Percentiles rank a stretch among this genome's conserved stretches.
Conservation (phyloP, 371 early-diverging fungal species). For the Modicella reniformis region DNA sequence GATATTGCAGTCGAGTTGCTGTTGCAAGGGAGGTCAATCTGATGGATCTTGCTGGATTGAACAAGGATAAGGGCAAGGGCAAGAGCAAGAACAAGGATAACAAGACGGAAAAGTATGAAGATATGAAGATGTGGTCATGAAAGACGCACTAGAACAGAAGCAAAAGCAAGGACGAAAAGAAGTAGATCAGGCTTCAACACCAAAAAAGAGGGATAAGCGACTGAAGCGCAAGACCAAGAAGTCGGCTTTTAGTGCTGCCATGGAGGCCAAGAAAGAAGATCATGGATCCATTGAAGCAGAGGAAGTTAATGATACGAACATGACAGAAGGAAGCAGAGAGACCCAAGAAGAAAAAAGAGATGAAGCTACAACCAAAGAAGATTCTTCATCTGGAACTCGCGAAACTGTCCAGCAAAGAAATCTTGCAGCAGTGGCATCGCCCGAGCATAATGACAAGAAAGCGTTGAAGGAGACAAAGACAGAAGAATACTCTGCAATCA, state of each 20-base stretch:
- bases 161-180: not conserved
- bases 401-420: conserved; percentile 50
- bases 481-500: conserved; percentile 10
- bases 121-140: conserved; percentile 13
- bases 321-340: not conserved
- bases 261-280: conserved; percentile 27
- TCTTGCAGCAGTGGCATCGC: conserved; percentile 8
- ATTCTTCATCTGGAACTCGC: conserved; percentile 31
- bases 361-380: conserved; percentile 3
- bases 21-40: conserved; percentile 34
- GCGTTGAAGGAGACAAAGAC: conserved; percentile 10
- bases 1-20: conserved; percentile 30
- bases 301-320: not conserved
- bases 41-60: conserved; percentile 26
- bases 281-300: not conserved
- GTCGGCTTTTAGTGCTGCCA: conserved; percentile 42
- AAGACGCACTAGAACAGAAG: not conserved
- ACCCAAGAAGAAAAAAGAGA: conserved; percentile 20
- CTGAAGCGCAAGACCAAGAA: conserved; percentile 49
- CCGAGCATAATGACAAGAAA: conserved; percentile 2
- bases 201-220: conserved; percentile 52
- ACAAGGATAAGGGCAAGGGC: not conserved
- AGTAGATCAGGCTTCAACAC: not conserved
- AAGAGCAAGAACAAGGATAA: conserved; percentile 21
- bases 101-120: not conserved